These are phyloP conservation scores for Aspergillus biplanus DNA, from an alignment of 495 filamentous ascomycete species.

Conservation along the genomic window DNA sequence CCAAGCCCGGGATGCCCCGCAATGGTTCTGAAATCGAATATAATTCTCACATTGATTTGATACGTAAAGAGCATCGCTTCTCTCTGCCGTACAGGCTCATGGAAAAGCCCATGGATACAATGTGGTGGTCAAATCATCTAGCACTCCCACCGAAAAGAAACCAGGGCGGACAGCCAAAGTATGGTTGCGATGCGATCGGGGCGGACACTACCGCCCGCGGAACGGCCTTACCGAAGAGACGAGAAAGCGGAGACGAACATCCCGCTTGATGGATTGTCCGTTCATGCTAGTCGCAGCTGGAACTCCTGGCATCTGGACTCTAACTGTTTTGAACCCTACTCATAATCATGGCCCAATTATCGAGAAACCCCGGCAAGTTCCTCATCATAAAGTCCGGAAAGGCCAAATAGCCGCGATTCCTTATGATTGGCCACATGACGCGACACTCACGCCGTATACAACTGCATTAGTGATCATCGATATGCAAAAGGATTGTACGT, in stretches of 20 bases:
- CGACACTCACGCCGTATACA: conserved; percentile 55
- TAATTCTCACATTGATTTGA: conserved; percentile 14
- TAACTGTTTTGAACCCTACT: conserved; percentile 47
- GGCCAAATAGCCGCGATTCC: conserved; percentile 54
- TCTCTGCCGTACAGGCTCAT: conserved; percentile 48
- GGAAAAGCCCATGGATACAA: conserved; percentile 53
- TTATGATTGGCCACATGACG: conserved; percentile 68
- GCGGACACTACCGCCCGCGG: conserved; percentile 53
- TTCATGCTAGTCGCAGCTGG: conserved; percentile 53
- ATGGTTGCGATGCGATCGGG: conserved; percentile 55
- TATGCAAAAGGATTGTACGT: conserved; percentile 73
- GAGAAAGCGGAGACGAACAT: conserved; percentile 50
- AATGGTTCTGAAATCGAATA: conserved; percentile 9
- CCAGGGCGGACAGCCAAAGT: conserved; percentile 51
- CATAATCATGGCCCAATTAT: conserved; percentile 52
- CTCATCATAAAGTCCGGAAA: conserved; percentile 51
- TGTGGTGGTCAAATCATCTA: conserved; percentile 54
- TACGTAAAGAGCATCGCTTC: conserved; percentile 37
- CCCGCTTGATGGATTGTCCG: conserved; percentile 52
- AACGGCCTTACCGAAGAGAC: conserved; percentile 55
- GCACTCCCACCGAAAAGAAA: conserved; percentile 52
- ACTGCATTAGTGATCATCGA: conserved; percentile 72
- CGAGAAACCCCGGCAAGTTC: conserved; percentile 44
- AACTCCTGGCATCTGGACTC: conserved; percentile 48
- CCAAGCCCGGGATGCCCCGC: conserved; percentile 1